These are phyloP conservation scores for Trichoderma atroviride DNA, from an alignment of 2,329 filamentous ascomycete species.

Conservation along the genomic window DNA sequence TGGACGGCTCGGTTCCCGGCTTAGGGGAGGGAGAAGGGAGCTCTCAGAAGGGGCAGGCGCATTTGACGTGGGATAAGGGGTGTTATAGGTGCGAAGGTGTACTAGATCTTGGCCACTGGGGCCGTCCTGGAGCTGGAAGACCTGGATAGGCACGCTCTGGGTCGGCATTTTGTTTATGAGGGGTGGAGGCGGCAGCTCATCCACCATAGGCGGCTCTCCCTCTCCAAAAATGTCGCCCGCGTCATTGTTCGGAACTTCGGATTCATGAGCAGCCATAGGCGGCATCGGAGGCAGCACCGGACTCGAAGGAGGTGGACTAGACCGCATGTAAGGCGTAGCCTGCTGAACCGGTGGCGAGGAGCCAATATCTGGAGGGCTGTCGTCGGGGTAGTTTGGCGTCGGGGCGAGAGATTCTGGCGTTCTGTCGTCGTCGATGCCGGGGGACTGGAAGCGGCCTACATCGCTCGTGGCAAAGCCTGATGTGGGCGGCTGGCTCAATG, in stretches of 20 bases:
- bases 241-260: constrained; percentile 83
- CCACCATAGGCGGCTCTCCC: constrained; percentile 50
- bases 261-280: constrained; percentile 60
- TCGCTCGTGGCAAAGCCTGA: constrained; percentile 50
- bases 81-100: constrained; percentile 39
- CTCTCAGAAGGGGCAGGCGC: constrained; percentile 29
- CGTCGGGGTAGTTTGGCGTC: constrained; percentile 57
- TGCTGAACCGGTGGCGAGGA: constrained; percentile 86
- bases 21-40: constrained; percentile 34
- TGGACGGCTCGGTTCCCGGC: constrained; percentile 29
- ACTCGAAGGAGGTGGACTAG: constrained; percentile 74
- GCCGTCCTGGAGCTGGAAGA: constrained; percentile 45
- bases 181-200: constrained; percentile 25
- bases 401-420: constrained; percentile 58
- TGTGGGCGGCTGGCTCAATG: constrained; percentile 55
- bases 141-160: constrained; percentile 48
- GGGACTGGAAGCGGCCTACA: constrained; percentile 45
- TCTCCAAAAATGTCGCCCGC: constrained; percentile 71
- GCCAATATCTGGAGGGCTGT: constrained; percentile 79
- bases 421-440: constrained; percentile 52
- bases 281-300: constrained; percentile 71
- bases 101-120: constrained; percentile 42
- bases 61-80: constrained; percentile 30
- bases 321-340: constrained; percentile 56
- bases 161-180: constrained; percentile 36